Evolutionary conservation across 2,329 filamentous ascomycete species (phyloP), one percentile per base, ranked within the genome.

Genomic region (Exophiala alcalophila): DNA sequence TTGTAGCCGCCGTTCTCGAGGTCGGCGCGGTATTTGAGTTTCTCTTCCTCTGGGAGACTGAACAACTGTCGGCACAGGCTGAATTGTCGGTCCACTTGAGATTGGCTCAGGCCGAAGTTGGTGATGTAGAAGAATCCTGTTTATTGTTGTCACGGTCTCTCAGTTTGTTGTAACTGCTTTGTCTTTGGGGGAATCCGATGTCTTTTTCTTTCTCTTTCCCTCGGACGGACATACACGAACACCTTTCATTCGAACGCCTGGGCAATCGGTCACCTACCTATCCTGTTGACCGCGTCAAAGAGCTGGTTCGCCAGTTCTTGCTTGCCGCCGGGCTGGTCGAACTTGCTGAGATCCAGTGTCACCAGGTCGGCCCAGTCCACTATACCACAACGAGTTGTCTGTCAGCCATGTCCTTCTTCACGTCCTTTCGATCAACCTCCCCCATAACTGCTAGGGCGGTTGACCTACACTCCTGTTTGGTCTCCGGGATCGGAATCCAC

Each of bases 111-210:
- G 15, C 77, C 77, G 47, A 75, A 79, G 60, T 81, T 78, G 50
- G 69, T 73, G 21, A 81, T 71, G 52, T 81, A 81, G 64, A 81
- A 82, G 65, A 81, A 77, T 0, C 77, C 74, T 45, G 67, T 41
- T 5, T 14, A 26, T 16, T 16, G 6, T 7, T 5, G 10, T 10
- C 19, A 9, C 29, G 29, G 4, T 6, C 16, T 6, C 16, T 4
- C 16, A 19, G 10, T 21, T 8, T 20, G n/a, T n/a, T n/a, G n/a
- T n/a, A n/a, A n/a, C n/a, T n/a, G n/a, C n/a, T n/a, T n/a, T n/a
- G n/a, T n/a, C n/a, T n/a, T n/a, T n/a, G n/a, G n/a, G n/a, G n/a
- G n/a, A n/a, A n/a, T n/a, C n/a, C n/a, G n/a, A n/a, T n/a, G n/a
- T n/a, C n/a, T n/a, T n/a, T n/a, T n/a, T n/a, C n/a, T n/a, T n/a